Conservation (phyloP, 192 early-diverging fungal species). For the Coemansia erecta region DNA sequence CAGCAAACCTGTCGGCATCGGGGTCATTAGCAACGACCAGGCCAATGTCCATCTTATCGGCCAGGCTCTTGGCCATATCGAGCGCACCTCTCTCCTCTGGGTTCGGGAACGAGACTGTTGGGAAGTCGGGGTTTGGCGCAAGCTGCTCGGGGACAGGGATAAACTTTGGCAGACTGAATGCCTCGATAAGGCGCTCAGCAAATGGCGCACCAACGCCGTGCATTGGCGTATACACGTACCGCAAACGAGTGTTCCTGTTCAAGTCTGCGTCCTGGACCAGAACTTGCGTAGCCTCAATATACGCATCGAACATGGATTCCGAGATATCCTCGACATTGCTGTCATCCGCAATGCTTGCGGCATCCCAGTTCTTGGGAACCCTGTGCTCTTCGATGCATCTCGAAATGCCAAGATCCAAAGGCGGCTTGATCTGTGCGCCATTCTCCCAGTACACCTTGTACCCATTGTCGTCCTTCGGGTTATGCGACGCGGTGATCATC, state of each 20-base stretch:
- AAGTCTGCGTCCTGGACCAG: conserved; percentile 14
- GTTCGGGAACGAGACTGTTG: conserved; percentile 84
- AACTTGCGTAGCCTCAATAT: conserved; percentile 62
- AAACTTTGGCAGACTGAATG: conserved; percentile 69
- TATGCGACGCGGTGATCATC: conserved; percentile 97
- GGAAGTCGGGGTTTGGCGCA: conserved; percentile 85
- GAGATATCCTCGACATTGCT: conserved; percentile 58
- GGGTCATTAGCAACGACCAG: conserved; percentile 93
- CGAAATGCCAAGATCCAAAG: conserved; percentile 80
- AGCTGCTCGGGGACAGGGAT: conserved; percentile 66
- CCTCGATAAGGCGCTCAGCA: conserved; percentile 65
- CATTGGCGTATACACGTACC: conserved; percentile 91
- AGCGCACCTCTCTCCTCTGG: conserved; percentile 88
- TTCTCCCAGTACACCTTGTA: conserved; percentile 90
- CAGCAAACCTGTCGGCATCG: conserved; percentile 88
- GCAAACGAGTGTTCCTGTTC: conserved; percentile 19
- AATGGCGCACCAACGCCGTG: conserved; percentile 87
- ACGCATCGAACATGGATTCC: conserved; percentile 63
- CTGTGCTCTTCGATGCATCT: conserved; percentile 69
- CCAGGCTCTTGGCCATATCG: conserved; percentile 68
- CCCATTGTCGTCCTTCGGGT: conserved; percentile 93
- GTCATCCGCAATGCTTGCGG: conserved; percentile 56
- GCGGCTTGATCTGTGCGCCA: conserved; percentile 89
- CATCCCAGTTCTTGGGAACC: conserved; percentile 63
- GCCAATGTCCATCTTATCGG: conserved; percentile 53